These are phyloP conservation scores for Claviceps capensis DNA, from an alignment of 2,329 filamentous ascomycete genomes.

Conservation along the genomic window DNA sequence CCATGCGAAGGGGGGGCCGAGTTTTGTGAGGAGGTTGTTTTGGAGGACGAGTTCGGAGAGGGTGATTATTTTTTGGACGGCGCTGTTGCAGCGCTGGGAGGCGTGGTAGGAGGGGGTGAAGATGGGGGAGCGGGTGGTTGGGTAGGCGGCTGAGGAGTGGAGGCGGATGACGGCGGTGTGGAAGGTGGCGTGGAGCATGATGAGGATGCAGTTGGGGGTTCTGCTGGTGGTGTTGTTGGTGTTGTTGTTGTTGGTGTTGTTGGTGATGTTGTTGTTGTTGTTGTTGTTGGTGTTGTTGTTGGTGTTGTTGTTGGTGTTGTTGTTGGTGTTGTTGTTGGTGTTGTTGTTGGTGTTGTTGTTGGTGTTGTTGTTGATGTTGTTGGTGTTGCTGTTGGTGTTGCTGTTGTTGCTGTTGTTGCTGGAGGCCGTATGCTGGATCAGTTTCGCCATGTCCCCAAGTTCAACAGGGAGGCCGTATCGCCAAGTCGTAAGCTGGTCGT, in stretches of 20 bases:
- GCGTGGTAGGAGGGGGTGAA: conserved; percentile 84
- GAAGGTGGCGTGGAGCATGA: conserved; percentile 84
- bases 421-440: conserved; percentile 52
- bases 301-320: conserved; percentile 82
- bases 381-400: conserved; percentile 83
- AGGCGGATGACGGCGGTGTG: conserved; percentile 82
- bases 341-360: conserved; percentile 23
- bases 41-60: conserved; percentile 67
- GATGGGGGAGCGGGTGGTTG: conserved; percentile 73
- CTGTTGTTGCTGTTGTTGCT: conserved; percentile 59
- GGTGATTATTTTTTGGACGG: conserved; percentile 70
- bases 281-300: conserved; percentile 52
- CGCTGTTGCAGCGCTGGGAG: conserved; percentile 66
- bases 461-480: conserved; percentile 72
- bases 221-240: too few species aligned
- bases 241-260: too few species aligned
- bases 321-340: conserved; percentile 71
- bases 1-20: conserved; percentile 85
- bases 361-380: conserved; percentile 82
- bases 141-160: conserved; percentile 86
- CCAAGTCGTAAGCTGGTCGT: conserved; percentile 68
- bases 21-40: conserved; percentile 60
- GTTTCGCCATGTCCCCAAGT: conserved; percentile 62
- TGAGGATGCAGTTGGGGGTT: conserved; percentile 56
- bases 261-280: too few species aligned